These are phyloP conservation scores for Malassezia arunalokei DNA, from an alignment of 1,284 basidiomycete species.

Conservation along the genomic window DNA sequence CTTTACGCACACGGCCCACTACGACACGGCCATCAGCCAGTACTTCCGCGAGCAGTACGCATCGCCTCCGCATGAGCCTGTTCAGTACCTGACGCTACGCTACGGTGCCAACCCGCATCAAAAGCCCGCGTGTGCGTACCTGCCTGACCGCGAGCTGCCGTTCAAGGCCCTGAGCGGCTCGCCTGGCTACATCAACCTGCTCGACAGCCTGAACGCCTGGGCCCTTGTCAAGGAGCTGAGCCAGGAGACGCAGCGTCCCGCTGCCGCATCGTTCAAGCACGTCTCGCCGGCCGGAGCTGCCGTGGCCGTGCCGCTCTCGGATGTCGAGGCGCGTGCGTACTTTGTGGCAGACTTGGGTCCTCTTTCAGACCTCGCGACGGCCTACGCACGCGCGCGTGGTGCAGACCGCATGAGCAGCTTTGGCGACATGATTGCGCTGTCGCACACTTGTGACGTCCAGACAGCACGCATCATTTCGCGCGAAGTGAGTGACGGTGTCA, in stretches of 20 bases:
- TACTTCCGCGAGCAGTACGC: constrained; percentile 97
- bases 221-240: constrained; percentile 90
- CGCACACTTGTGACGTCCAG: constrained; percentile 77
- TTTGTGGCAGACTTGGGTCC: constrained; percentile 88
- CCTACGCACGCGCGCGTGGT: constrained; percentile 90
- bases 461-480: constrained; percentile 93
- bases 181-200: constrained; percentile 97
- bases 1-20: constrained; percentile 86
- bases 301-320: constrained; percentile 56
- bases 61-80: constrained; percentile 45
- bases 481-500: constrained; percentile 94
- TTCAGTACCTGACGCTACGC: constrained; percentile 62
- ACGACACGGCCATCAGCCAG: constrained; percentile 87
- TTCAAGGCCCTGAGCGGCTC: constrained; percentile 90
- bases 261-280: constrained; percentile 98
- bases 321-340: constrained; percentile 83
- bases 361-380: constrained; percentile 75
- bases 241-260: constrained; percentile 65
- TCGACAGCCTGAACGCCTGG: constrained; percentile 94
- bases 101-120: constrained; percentile 99
- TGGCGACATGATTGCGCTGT: constrained; percentile 94
- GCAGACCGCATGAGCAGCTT: constrained; percentile 99
- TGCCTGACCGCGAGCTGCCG: constrained; percentile 75
- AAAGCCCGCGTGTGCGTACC: constrained; percentile 93
- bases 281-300: constrained; percentile 95